Conservation (phyloP, 129 eudicot genomes). For the Erigeron canadensis region DNA sequence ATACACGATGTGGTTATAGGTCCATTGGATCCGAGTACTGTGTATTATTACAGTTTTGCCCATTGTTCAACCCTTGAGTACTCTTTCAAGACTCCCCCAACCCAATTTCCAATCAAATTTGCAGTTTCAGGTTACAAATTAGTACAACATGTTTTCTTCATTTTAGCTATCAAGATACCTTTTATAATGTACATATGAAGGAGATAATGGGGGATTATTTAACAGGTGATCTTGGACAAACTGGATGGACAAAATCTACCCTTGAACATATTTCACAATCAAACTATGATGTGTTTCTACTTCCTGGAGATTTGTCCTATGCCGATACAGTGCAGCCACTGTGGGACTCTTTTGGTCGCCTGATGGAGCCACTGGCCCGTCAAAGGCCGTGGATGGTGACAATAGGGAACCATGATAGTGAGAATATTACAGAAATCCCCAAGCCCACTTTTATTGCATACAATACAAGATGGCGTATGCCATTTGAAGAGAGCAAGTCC, state of each 20-base stretch:
- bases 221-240: slow-evolving; percentile 84
- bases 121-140: slow-evolving; percentile 44
- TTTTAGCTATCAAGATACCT: neutral
- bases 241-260: slow-evolving; percentile 64
- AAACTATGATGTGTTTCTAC: slow-evolving; percentile 56
- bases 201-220: neutral
- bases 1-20: slow-evolving; percentile 60
- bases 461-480: slow-evolving; percentile 87
- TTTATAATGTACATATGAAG: neutral
- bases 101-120: slow-evolving; percentile 55
- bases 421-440: slow-evolving; percentile 41
- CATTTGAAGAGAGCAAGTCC: slow-evolving; percentile 68
- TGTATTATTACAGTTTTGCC: slow-evolving; percentile 56
- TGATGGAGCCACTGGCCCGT: slow-evolving; percentile 74
- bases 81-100: slow-evolving; percentile 64
- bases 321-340: slow-evolving; percentile 50
- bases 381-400: slow-evolving; percentile 91
- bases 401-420: slow-evolving; percentile 81
- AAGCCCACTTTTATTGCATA: slow-evolving; percentile 44
- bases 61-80: slow-evolving; percentile 34
- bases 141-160: no score
- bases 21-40: slow-evolving; percentile 50
- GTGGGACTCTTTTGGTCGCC: slow-evolving; percentile 77
- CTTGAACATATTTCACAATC: slow-evolving; percentile 59
- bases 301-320: slow-evolving; percentile 81